phyloP scores from a whole-genome alignment of 2,329 filamentous ascomycete species.

The Pestalotiopsis sp. region DNA sequence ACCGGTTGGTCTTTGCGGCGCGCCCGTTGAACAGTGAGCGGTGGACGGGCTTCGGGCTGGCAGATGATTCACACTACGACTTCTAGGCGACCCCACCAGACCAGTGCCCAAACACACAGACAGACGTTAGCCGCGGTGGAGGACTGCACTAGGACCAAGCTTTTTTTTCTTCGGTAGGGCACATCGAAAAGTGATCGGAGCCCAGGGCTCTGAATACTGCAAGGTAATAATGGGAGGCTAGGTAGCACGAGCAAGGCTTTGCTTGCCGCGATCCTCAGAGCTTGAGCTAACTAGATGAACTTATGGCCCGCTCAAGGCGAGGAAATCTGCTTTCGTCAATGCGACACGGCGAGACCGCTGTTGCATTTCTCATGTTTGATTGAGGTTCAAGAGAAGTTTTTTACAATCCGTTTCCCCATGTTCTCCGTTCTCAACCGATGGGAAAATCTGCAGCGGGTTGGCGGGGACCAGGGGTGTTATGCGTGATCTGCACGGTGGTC shows the following conservation, averaged over 20 bases:
- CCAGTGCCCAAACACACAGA: not conserved
- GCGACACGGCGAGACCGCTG: not conserved
- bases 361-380: not conserved
- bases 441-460: not conserved
- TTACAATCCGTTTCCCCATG: not conserved
- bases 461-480: not conserved
- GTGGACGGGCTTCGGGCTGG: not conserved
- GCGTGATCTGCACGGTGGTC: not conserved
- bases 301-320: not conserved
- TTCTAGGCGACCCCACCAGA: not conserved
- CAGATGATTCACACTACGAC: not conserved
- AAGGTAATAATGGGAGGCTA: not conserved
- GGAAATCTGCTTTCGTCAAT: not conserved
- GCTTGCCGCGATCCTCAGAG: not conserved
- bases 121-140: not conserved
- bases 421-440: not conserved
- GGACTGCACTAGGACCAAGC: not conserved
- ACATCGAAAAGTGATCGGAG: not conserved
- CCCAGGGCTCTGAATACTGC: not conserved
- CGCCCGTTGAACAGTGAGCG: not conserved
- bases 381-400: not conserved
- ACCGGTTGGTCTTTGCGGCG: not conserved
- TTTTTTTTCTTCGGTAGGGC: not conserved
- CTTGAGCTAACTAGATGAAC: not conserved
- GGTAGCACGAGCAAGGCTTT: not conserved